These are phyloP conservation scores for Trichoderma virens DNA, from an alignment of 495 filamentous ascomycete species.

Conservation along the genomic window DNA sequence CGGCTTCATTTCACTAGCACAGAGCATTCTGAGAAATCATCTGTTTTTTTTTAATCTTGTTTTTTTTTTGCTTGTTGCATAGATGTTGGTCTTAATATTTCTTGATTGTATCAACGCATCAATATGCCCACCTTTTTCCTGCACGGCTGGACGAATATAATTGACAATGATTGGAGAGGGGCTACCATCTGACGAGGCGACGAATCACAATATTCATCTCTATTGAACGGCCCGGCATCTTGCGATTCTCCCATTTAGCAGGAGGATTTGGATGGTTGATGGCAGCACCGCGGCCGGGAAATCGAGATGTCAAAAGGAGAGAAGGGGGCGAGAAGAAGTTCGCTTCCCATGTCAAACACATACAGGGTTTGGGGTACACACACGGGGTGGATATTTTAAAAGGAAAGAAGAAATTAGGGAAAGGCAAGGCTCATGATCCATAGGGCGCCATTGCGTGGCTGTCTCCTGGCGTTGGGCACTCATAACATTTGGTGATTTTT, in stretches of 20 bases:
- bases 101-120: slow-evolving; percentile 3
- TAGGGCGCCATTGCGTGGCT: slow-evolving; percentile 3
- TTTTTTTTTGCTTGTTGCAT: slow-evolving; percentile 8
- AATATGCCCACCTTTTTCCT: background rate
- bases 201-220: background rate
- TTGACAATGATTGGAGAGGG: background rate
- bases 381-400: background rate
- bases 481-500: background rate
- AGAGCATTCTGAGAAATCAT: slow-evolving; percentile 12
- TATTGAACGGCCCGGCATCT: background rate
- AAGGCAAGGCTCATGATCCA: background rate
- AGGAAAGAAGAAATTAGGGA: background rate
- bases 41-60: background rate
- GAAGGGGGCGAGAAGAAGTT: background rate
- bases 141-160: slow-evolving; percentile 2
- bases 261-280: background rate
- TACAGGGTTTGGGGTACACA: background rate
- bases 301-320: background rate
- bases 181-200: background rate
- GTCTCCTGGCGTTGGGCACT: slow-evolving; percentile 2
- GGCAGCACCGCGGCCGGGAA: background rate
- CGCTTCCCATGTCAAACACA: background rate
- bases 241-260: background rate
- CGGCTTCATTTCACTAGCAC: slow-evolving; percentile 13
- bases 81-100: background rate